phyloP scores from a whole-genome alignment of 2,329 filamentous ascomycete species.

The Botryosphaeria dothidea region DNA sequence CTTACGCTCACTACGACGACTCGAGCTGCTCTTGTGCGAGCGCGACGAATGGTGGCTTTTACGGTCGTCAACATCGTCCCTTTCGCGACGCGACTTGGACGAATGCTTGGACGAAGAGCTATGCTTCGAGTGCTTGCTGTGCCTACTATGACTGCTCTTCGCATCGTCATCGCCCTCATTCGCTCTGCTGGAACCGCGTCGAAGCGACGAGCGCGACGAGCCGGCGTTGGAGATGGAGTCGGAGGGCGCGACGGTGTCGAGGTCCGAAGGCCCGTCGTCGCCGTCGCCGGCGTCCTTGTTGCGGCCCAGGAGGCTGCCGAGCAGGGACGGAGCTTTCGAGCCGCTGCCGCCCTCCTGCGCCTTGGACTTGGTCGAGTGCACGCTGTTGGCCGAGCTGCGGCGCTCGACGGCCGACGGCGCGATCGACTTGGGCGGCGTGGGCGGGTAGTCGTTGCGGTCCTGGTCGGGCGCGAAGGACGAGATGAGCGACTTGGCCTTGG shows the following conservation, averaged over 20 bases:
- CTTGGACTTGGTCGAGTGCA: conserved; percentile 26
- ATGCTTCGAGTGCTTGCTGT: conserved; percentile 26
- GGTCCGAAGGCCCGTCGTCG: conserved; percentile 29
- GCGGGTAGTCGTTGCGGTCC: conserved; percentile 20
- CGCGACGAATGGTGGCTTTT: conserved; percentile 1
- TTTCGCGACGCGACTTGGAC: neutral
- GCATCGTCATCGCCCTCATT: conserved; percentile 28
- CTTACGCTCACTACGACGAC: conserved; percentile 23
- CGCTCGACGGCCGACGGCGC: neutral
- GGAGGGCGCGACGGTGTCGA: conserved; percentile 48
- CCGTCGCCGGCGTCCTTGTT: conserved; percentile 24
- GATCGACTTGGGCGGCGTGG: conserved; percentile 21
- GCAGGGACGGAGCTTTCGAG: conserved; percentile 26
- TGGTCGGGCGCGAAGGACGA: conserved; percentile 40
- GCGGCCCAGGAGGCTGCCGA: conserved; percentile 40
- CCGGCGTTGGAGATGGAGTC: conserved; percentile 49
- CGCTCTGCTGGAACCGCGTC: conserved; percentile 31
- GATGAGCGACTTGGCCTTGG: conserved; percentile 36
- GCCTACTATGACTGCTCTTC: conserved; percentile 23
- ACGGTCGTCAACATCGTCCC: neutral
- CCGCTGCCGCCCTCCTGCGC: neutral
- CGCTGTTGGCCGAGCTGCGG: conserved; percentile 33
- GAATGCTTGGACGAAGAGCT: conserved; percentile 23
- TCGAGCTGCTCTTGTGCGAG: conserved; percentile 18
- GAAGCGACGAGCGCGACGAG: conserved; percentile 25